Evolutionary conservation across 106 monocot species (phyloP).

Genomic region (Phalaenopsis aphrodite): DNA sequence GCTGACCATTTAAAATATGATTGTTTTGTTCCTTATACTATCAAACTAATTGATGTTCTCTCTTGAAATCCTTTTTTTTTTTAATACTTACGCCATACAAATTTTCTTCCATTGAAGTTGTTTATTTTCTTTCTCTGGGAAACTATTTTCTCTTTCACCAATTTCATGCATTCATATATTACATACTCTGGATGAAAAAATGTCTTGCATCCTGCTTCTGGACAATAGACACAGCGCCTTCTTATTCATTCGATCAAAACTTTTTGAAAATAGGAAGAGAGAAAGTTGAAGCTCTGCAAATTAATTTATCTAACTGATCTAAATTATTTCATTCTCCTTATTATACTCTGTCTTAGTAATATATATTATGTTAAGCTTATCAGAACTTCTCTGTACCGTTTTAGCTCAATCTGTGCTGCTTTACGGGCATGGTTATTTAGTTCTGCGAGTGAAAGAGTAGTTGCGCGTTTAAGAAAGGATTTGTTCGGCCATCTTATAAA

Average conservation of each 20-base stretch:
- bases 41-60: neutral
- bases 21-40: neutral
- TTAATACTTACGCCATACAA: neutral
- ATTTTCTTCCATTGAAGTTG: too few species aligned
- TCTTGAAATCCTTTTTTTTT: neutral
- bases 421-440: conserved; percentile 91
- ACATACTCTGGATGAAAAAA: neutral
- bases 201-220: neutral
- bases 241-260: neutral
- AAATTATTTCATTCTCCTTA: neutral
- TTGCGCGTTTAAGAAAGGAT: conserved; percentile 89
- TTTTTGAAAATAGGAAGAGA: neutral
- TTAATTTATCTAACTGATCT: neutral
- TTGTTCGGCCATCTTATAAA: conserved; percentile 85
- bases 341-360: neutral
- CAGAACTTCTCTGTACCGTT: conserved; percentile 10
- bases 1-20: neutral
- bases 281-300: neutral
- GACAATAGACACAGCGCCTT: neutral
- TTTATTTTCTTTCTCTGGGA: too few species aligned
- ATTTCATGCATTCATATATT: too few species aligned
- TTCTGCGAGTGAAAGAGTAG: conserved; percentile 97
- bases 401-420: conserved; percentile 71
- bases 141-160: too few species aligned
- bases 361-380: neutral